Base-by-base conservation (phyloP, 345 rosid genomes). In the Tarenaya hassleriana region DNA sequence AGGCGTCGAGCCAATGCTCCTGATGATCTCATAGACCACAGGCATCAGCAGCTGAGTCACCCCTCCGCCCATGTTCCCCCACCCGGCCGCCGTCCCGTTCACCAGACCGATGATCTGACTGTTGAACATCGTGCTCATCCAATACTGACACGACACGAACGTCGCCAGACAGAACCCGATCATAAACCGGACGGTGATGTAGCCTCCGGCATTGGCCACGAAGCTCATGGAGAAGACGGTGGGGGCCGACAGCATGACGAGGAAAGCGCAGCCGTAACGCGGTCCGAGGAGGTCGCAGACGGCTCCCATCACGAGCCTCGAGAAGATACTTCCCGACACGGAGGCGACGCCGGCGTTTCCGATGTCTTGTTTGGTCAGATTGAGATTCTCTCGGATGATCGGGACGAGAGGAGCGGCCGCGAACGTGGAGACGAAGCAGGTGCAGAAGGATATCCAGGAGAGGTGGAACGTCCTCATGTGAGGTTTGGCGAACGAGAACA, bases 51-150 rank as follows among this genome's bases (percentile, higher is more conserved):
- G 73, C 59, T 80, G 92, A 27, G 92, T 84, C 2, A 77, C 81
- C 6, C 92, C 88, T 0, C 92, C 88, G 0, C 92, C 92, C 88
- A 80, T 78, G 56, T 80, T 80, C 0, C 92, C 92, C 92, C 92
- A 84, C 0, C 88, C 88, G 0, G 85, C 92, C 0, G 92, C 87
- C 0, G 88, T 80, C 11, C 92, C 88, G 6, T 84, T 84, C 3
- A 70, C 92, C 1, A 76, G 73, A 1, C 92, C 92, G 1, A 80
- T 76, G 34, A 84, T 84, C 69, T 76, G 69, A 45, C 81, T 63
- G 32, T 84, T 84, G 40, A n/a, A n/a, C n/a, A n/a, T n/a, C n/a
- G n/a, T n/a, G n/a, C n/a, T n/a, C n/a, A n/a, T n/a, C n/a, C n/a
- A 84, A 32, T 73, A 84, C 62, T 84, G 92, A 61, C 88, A 80